A percentile compares a stretch with the other conserved stretches of the same genome.
phyloP scores from a whole-genome alignment of 495 filamentous ascomycete genomes.

The Stereocaulon alpinum region DNA sequence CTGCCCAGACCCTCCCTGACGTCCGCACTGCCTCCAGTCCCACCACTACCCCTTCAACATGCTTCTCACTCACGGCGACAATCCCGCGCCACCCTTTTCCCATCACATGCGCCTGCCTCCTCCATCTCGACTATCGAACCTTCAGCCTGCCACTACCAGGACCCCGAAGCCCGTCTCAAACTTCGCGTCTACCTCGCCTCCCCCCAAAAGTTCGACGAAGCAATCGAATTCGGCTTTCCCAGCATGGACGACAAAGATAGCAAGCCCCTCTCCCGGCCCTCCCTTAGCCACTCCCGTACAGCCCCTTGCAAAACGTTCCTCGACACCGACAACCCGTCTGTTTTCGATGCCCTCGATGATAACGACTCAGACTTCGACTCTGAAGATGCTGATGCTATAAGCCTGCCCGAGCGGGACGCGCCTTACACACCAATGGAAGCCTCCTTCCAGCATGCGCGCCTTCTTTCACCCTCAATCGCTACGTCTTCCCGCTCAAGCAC shows the following conservation, averaged over 20 bases:
- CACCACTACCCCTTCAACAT: slow-evolving; percentile 7
- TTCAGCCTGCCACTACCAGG: slow-evolving; percentile 72
- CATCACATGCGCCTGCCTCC: slow-evolving; percentile 26
- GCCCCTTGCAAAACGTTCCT: slow-evolving; percentile 33
- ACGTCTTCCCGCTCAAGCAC: slow-evolving; percentile 1
- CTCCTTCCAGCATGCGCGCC: slow-evolving; percentile 19
- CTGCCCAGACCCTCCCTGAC: slow-evolving; percentile 20
- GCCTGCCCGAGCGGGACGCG: slow-evolving; percentile 39
- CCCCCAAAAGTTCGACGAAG: slow-evolving; percentile 91
- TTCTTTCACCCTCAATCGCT: slow-evolving; percentile 15
- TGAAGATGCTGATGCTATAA: slow-evolving; percentile 35
- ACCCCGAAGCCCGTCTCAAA: slow-evolving; percentile 80
- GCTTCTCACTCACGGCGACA: slow-evolving; percentile 30
- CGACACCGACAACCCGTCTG: slow-evolving; percentile 32
- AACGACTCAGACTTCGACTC: slow-evolving; percentile 34
- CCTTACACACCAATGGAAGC: slow-evolving; percentile 18
- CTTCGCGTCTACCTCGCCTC: slow-evolving; percentile 82
- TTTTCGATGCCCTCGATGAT: slow-evolving; percentile 26
- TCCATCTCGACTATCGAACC: slow-evolving; percentile 57
- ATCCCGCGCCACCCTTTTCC: slow-evolving; percentile 25
- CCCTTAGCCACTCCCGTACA: slow-evolving; percentile 13
- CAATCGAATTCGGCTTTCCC: slow-evolving; percentile 86
- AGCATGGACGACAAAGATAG: slow-evolving; percentile 40
- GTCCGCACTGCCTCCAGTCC: slow-evolving; percentile 14
- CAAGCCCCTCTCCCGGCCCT: slow-evolving; percentile 15